Percentiles rank a stretch among this genome's conserved stretches.
Conservation (phyloP, 441 rosid genomes). For the Dalechampia spathulata region DNA sequence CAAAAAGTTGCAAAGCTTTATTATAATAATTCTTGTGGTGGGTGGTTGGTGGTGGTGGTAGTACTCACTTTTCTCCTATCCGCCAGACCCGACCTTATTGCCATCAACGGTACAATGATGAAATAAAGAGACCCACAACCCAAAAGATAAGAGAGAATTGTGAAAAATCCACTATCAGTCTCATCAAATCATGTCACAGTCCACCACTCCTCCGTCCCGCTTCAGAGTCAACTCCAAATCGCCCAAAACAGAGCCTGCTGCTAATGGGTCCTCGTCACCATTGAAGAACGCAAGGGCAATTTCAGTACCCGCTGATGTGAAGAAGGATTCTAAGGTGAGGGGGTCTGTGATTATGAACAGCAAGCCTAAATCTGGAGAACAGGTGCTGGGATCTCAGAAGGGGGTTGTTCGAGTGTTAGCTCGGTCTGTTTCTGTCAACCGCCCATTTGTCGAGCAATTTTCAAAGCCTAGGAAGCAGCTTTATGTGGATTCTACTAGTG, state of each 20-base stretch:
- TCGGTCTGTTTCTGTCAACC: conserved; percentile 28
- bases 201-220: conserved; percentile 38
- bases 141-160: too few relatives aligned
- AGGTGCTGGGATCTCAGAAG: conserved; percentile 30
- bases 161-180: too few relatives aligned
- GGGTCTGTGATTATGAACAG: conserved; percentile 29
- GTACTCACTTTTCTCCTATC: too few relatives aligned
- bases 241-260: too few relatives aligned
- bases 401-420: conserved; percentile 19
- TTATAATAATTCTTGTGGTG: neutral
- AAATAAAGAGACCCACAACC: too few relatives aligned
- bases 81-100: neutral
- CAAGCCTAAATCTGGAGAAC: conserved; percentile 45
- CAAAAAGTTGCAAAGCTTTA: neutral
- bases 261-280: conserved; percentile 10
- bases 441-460: conserved; percentile 42
- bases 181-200: conserved; percentile 17
- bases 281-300: conserved; percentile 29
- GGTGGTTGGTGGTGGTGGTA: too few relatives aligned
- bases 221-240: conserved; percentile 33
- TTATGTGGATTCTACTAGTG: conserved; percentile 8
- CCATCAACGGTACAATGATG: neutral
- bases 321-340: conserved; percentile 29
- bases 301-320: conserved; percentile 34
- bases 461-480: conserved; percentile 44